These are phyloP conservation scores for Fusarium equiseti DNA, from an alignment of 2,329 filamentous ascomycete genomes.

Conservation along the genomic window DNA sequence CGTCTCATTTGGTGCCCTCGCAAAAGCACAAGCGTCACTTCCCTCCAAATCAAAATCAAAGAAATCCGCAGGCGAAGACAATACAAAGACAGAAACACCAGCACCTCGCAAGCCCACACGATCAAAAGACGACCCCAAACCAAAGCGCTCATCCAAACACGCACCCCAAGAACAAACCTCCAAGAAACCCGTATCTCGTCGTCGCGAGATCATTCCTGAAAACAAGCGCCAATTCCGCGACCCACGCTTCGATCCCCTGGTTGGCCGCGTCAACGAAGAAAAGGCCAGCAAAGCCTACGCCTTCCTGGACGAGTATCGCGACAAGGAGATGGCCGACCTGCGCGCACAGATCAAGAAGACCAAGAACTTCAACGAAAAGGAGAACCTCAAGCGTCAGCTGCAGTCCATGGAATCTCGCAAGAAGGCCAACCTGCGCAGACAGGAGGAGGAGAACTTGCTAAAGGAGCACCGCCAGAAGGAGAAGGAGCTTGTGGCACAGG, in stretches of 20 bases:
- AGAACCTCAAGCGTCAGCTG: slow-evolving; percentile 77
- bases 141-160: slow-evolving; percentile 78
- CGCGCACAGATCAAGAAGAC: slow-evolving; percentile 72
- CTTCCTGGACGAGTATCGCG: slow-evolving; percentile 89
- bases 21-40: slow-evolving; percentile 83
- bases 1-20: slow-evolving; percentile 91
- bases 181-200: slow-evolving; percentile 85
- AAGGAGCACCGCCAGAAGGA: slow-evolving; percentile 83
- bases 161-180: slow-evolving; percentile 86
- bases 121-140: slow-evolving; percentile 45
- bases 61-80: slow-evolving; percentile 34
- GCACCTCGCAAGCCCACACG: slow-evolving; percentile 53
- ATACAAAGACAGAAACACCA: slow-evolving; percentile 47
- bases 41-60: slow-evolving; percentile 50
- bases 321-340: slow-evolving; percentile 83
- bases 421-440: slow-evolving; percentile 76
- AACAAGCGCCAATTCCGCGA: slow-evolving; percentile 76
- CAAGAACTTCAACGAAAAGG: slow-evolving; percentile 75
- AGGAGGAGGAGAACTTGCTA: slow-evolving; percentile 76
- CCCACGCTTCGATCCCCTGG: slow-evolving; percentile 84
- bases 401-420: slow-evolving; percentile 82
- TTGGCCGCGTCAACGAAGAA: slow-evolving; percentile 64
- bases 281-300: slow-evolving; percentile 80
- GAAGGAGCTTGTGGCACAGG: slow-evolving; percentile 85
- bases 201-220: slow-evolving; percentile 75